Percentiles rank a stretch among this genome's conserved stretches.
Conservation (phyloP, 345 rosid genomes). For the Rhodamnia argentea region DNA sequence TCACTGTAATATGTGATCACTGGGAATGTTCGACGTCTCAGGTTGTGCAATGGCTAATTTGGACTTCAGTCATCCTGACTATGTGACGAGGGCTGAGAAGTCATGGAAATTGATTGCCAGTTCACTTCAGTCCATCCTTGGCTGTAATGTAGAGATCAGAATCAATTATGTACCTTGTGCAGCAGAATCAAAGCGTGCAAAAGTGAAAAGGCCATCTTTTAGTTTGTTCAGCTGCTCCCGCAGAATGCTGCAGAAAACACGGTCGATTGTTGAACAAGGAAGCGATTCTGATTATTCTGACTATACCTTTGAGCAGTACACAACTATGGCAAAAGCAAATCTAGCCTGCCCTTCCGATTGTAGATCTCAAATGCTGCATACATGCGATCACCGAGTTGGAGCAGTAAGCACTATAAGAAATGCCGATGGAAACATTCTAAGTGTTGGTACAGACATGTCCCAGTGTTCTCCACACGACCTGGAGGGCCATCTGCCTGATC, state of each 20-base stretch:
- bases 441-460: constrained; percentile 30
- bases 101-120: constrained; percentile 93
- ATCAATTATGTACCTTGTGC: constrained; percentile 46
- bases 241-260: constrained; percentile 38
- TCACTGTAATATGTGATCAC: neutral
- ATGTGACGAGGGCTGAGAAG: constrained; percentile 73
- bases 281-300: constrained; percentile 36
- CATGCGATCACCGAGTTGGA: constrained; percentile 16
- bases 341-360: constrained; percentile 20
- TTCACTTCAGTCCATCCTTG: constrained; percentile 64
- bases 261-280: constrained; percentile 19
- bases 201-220: constrained; percentile 46
- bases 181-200: constrained; percentile 32
- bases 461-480: constrained; percentile 21
- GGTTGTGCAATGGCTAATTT: constrained; percentile 76
- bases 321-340: constrained; percentile 15
- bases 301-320: constrained; percentile 34
- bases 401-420: constrained; percentile 47
- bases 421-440: constrained; percentile 66
- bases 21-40: constrained; percentile 2
- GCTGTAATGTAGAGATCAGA: constrained; percentile 82
- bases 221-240: constrained; percentile 71
- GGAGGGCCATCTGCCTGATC: constrained; percentile 7
- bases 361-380: constrained; percentile 20
- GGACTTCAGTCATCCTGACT: constrained; percentile 46